Base-by-base conservation (phyloP, 2,329 filamentous ascomycete genomes). In the Clarireedia homoeocarpa region DNA sequence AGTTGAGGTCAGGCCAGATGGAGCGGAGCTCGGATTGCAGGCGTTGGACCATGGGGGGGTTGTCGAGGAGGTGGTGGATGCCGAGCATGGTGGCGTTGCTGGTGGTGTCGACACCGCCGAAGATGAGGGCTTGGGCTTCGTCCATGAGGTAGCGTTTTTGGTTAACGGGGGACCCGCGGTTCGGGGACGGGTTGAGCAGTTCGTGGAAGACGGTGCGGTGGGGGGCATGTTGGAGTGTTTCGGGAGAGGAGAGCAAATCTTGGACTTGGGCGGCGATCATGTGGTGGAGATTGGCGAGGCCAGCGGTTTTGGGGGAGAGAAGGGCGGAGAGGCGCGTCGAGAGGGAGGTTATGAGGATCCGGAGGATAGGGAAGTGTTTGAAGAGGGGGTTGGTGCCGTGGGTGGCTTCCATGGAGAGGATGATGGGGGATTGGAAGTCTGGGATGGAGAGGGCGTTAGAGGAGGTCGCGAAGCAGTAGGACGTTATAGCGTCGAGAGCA, bases 101-200 rank as follows among this genome's bases (percentile, higher is more conserved):
- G 5, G 71, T 70, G 0, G 75, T 77, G 55, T 77, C 74, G 12
- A 69, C 69, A 14, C 75, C 76, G 6, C 70, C 75, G 59, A 77
- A 76, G 59, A 78, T 67, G 50, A 78, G 66, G 0, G 72, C 71
- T 61, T 73, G 71, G 1, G 70, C 71, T 65, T 78, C 76, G 17
- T 77, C 73, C 46, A 71, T 73, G 3, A 77, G 61, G 24, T 53
- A 61, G 2, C 36, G 55, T 4, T 17, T 42, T 7, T n/a, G 7
- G 7, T 42, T 42, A 6, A 42, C n/a, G 39, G 39, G 14, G 5
- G 7, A 3, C n/a, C 39, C 39, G 20, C n/a, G 39, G 3, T 34
- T 34, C 2, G 30, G 30, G 20, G 39, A 14, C 9, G 40, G 15
- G 39, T 42, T 42, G 20, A 42, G 39, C 7, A 42, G 39, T 42